Conservation (phyloP, 768 basidiomycete species). For the Pulveroboletus sp. region DNA sequence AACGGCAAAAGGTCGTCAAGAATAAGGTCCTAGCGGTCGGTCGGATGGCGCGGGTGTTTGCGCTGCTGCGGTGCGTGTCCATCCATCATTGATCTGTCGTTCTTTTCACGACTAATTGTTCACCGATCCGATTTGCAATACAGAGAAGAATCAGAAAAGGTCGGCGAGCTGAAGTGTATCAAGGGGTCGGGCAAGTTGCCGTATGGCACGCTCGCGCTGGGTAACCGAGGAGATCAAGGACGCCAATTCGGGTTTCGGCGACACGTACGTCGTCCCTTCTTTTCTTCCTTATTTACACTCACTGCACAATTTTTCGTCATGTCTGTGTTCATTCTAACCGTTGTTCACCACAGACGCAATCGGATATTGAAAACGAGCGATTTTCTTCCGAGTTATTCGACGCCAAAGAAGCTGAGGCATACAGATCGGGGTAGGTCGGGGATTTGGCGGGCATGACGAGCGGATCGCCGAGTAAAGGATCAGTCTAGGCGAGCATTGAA, state of each 20-base stretch:
- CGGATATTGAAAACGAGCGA: constrained; percentile 98
- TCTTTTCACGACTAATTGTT: no score
- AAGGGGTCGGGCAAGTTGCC: constrained; percentile 75
- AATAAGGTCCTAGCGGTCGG: constrained; percentile 99
- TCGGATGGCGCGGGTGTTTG: constrained; percentile 93
- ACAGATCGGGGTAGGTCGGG: constrained; percentile 37
- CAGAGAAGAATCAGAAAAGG: constrained; percentile 96
- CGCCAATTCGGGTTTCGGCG: constrained; percentile 88
- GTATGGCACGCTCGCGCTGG: constrained; percentile 78
- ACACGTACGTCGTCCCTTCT: constrained; percentile 74
- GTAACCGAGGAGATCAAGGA: constrained; percentile 94
- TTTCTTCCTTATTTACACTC: no score
- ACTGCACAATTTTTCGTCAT: no score
- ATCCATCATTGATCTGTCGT: no score
- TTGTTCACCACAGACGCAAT: constrained; percentile 67
- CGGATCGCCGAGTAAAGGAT: no score
- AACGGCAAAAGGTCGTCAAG: constrained; percentile 90
- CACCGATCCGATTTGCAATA: background rate
- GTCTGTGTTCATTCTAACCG: background rate
- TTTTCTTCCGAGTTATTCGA: constrained; percentile 93
- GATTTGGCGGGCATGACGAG: constrained; percentile 45
- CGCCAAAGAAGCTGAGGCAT: constrained; percentile 63
- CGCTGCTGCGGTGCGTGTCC: constrained; percentile 87
- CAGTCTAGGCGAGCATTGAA: constrained; percentile 40
- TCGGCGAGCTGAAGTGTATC: constrained; percentile 93